phyloP scores from a whole-genome alignment of 2,329 filamentous ascomycete species.

The Hypocrella siamensis region DNA sequence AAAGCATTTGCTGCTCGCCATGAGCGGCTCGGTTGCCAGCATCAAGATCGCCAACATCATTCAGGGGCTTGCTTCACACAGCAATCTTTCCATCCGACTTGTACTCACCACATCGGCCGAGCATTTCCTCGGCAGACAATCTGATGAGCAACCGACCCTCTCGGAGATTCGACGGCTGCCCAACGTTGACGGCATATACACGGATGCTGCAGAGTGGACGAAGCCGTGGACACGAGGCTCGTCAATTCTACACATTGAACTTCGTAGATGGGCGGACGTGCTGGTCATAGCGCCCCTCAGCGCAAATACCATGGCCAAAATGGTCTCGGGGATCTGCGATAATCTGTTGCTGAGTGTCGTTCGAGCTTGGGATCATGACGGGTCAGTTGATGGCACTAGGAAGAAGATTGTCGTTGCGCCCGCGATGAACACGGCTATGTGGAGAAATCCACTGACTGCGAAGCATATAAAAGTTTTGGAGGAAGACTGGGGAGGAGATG shows the following conservation, averaged over 20 bases:
- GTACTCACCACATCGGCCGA: constrained; percentile 61
- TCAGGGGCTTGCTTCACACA: constrained; percentile 32
- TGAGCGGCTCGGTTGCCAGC: constrained; percentile 54
- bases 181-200: constrained; percentile 68
- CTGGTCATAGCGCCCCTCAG: constrained; percentile 68
- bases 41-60: constrained; percentile 67
- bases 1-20: constrained; percentile 25
- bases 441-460: constrained; percentile 65
- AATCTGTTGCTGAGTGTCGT: constrained; percentile 60
- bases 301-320: constrained; percentile 76
- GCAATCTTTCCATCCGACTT: constrained; percentile 63
- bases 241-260: constrained; percentile 80
- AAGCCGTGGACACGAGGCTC: constrained; percentile 61
- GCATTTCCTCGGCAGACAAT: constrained; percentile 64
- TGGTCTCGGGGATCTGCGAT: constrained; percentile 60
- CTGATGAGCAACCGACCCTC: constrained; percentile 59
- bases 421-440: constrained; percentile 87
- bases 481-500: constrained; percentile 53
- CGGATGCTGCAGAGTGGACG: constrained; percentile 75
- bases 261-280: constrained; percentile 63
- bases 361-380: constrained; percentile 75
- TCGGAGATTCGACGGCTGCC: constrained; percentile 40
- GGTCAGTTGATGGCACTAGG: constrained; percentile 32
- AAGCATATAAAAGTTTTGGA: constrained; percentile 55
- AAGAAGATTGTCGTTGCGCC: constrained; percentile 63